phyloP scores from a whole-genome alignment of 1,139 yeast genomes.

The Casaregolazyma suthepensis region DNA sequence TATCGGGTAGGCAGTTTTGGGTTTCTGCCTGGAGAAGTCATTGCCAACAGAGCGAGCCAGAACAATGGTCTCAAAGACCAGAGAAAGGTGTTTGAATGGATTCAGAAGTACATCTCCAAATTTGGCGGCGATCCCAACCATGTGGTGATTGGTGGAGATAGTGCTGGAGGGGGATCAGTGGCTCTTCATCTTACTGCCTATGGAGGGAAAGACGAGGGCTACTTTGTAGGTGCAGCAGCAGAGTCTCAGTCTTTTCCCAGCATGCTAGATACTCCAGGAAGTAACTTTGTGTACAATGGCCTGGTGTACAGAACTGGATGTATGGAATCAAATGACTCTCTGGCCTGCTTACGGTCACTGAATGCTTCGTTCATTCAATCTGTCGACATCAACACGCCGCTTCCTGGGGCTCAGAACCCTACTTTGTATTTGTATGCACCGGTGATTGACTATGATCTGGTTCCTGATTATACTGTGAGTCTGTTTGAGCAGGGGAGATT shows the following conservation, averaged over 20 bases:
- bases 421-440: slow-evolving; percentile 10
- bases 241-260: slow-evolving; percentile 11
- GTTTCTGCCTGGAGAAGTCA: slow-evolving; percentile 25
- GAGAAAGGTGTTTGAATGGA: slow-evolving; percentile 34
- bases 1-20: slow-evolving; percentile 34
- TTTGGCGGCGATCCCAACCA: slow-evolving; percentile 35
- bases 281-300: slow-evolving; percentile 8
- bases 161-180: slow-evolving; percentile 36
- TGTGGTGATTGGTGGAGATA: slow-evolving; percentile 35
- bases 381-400: slow-evolving; percentile 1
- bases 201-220: slow-evolving; percentile 7
- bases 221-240: slow-evolving; percentile 9
- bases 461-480: slow-evolving; percentile 12
- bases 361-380: slow-evolving; percentile 4
- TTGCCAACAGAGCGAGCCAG: slow-evolving; percentile 20
- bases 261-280: slow-evolving; percentile 1
- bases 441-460: slow-evolving; percentile 11
- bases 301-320: slow-evolving; percentile 10
- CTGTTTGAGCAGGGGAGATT: slow-evolving; percentile 13
- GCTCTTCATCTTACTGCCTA: slow-evolving; percentile 11
- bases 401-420: slow-evolving; percentile 7
- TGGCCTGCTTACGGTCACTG: slow-evolving; percentile 3
- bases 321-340: slow-evolving; percentile 1
- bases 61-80: slow-evolving; percentile 35
- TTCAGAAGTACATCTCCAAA: slow-evolving; percentile 29